Evolutionary conservation across 169 alveolate species (phyloP), one percentile per base, ranked within the genome.

Genomic region (Plasmodium adleri): DNA sequence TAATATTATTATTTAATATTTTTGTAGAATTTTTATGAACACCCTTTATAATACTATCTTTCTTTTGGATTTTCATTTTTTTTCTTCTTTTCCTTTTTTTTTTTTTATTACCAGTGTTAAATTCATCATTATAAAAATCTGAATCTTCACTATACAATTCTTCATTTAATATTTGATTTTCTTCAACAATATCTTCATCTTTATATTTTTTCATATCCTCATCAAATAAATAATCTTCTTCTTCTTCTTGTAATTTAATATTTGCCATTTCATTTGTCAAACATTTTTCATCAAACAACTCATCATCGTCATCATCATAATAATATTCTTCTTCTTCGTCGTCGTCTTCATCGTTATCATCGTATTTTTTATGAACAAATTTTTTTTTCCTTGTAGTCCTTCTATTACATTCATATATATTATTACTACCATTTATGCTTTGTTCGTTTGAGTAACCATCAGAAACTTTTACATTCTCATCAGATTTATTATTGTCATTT

Each of bases 131-230:
- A 47, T 49, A 49, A 68, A 80, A 54, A 4, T 17, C 90, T 3
- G 90, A 80, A 13, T 80, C 90, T 9, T 54, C 66, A 67, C 90
- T 80, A 26, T 80, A 80, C 7, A 67, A 70, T 62, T 80, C 90
- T 10, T 66, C 80, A 15, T 54, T 67, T 60, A 80, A 56, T 20
- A 80, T 80, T 80, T 66, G 72, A 15, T 67, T 66, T 71, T 80
- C 90, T 62, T 80, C 83, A n/a, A 80, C 71, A 80, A 80, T 80
- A 62, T 80, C 90, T 67, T 80, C 90, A 54, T 80, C 90, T 24
- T 78, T 67, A 17, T 39, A 45, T 4, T 60, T 62, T 20, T 45
- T 71, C 26, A 62, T 10, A 3, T 64, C 68, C 28, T 80, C 83
- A 9, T 80, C 45, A 24, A 20, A 49, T 4, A n/a, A 50, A 45